These are phyloP conservation scores for Nannizziopsis arthrosporioides DNA, from an alignment of 2,329 filamentous ascomycete genomes.

Conservation along the genomic window DNA sequence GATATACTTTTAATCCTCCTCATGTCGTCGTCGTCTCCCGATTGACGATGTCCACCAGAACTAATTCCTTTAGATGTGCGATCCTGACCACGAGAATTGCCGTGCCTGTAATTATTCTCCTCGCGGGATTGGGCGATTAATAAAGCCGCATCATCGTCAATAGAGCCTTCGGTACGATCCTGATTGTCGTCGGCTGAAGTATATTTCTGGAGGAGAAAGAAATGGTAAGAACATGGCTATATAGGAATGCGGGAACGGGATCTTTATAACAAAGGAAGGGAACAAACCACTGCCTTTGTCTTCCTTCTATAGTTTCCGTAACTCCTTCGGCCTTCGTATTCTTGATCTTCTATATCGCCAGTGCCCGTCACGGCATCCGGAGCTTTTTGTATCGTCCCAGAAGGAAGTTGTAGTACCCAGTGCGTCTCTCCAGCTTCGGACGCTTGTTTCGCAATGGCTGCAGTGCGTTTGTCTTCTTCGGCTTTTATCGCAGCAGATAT, in stretches of 20 bases:
- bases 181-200: neutral
- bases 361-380: neutral
- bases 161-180: neutral
- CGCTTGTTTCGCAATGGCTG: conserved; percentile 31
- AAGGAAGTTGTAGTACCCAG: conserved; percentile 32
- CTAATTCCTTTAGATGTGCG: conserved; percentile 5
- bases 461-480: conserved; percentile 32
- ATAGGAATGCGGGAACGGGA: neutral
- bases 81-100: neutral
- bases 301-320: conserved; percentile 33
- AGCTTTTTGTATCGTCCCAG: conserved; percentile 13
- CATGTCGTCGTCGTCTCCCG: neutral
- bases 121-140: conserved; percentile 1
- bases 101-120: neutral
- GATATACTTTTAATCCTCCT: conserved; percentile 8
- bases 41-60: neutral
- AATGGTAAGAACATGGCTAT: neutral
- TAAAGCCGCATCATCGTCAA: neutral
- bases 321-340: conserved; percentile 25
- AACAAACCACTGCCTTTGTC: conserved; percentile 12
- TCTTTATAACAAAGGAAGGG: neutral
- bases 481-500: conserved; percentile 32
- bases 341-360: conserved; percentile 18
- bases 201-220: neutral
- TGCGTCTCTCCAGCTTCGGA: conserved; percentile 35